Conservation (phyloP, 352 stramenopile genomes). For the Phytophthora pistaciae region DNA sequence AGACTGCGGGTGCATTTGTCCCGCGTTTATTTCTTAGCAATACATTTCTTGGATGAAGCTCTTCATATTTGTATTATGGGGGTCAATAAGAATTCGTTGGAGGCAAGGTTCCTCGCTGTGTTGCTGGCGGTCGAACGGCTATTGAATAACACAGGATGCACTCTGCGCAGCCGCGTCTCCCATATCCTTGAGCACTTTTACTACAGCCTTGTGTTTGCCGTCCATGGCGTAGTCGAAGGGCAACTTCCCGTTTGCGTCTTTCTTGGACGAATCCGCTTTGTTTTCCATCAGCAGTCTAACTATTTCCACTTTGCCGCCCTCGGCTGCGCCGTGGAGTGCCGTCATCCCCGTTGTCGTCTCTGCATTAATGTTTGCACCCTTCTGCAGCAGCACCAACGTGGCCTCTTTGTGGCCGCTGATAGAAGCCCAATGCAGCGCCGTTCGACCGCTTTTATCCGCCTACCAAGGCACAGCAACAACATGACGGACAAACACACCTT, state of each 20-base stretch:
- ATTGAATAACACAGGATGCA: slow-evolving; percentile 88
- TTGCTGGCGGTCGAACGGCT: slow-evolving; percentile 26
- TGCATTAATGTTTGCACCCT: slow-evolving; percentile 90
- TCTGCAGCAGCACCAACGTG: slow-evolving; percentile 85
- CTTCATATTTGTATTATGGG: slow-evolving; percentile 51
- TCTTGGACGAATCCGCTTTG: slow-evolving; percentile 89
- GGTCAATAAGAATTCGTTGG: slow-evolving; percentile 38
- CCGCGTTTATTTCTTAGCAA: slow-evolving; percentile 24
- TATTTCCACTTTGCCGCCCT: slow-evolving; percentile 93
- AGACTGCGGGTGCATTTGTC: slow-evolving; percentile 7
- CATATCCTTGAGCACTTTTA: slow-evolving; percentile 95
- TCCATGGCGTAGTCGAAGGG: slow-evolving; percentile 94
- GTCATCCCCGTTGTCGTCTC: slow-evolving; percentile 93
- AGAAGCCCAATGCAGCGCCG: slow-evolving; percentile 92
- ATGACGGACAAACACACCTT: slow-evolving; percentile 9
- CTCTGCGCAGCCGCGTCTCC: slow-evolving; percentile 89
- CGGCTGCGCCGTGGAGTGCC: slow-evolving; percentile 87
- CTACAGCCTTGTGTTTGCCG: slow-evolving; percentile 92
- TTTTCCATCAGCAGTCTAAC: slow-evolving; percentile 93
- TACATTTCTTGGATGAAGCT: slow-evolving; percentile 36
- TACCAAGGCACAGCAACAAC: slow-evolving; percentile 34
- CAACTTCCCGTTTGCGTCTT: slow-evolving; percentile 92
- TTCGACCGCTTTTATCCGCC: slow-evolving; percentile 94
- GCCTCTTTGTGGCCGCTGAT: slow-evolving; percentile 95
- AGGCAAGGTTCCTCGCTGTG: slow-evolving; percentile 12